Base-by-base conservation (phyloP, 2,329 filamentous ascomycete species). In the Penicillium sp. region DNA sequence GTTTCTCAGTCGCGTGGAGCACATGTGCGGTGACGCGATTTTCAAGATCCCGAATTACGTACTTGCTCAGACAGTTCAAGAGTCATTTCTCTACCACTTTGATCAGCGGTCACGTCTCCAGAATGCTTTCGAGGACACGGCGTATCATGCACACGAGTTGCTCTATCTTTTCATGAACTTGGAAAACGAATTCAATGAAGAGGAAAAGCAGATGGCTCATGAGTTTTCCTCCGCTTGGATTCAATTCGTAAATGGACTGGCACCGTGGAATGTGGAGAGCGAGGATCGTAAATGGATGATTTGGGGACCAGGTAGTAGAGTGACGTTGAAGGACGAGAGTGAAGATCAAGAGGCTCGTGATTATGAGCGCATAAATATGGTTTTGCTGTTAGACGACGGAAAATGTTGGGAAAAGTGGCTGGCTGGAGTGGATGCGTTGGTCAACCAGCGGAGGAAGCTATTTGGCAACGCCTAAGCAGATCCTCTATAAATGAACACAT, bases 111-210 rank as follows among this genome's bases (percentile, higher is more conserved):
- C 65, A 31, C 60, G 63, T 3, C 45, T 68, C 6, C 49, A 56
- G 11, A 70, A 69, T 47, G 26, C 54, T 1, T 55, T 70, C 3
- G 59, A 68, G 29, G 67, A 62, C 2, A 69, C 67, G 0, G 65
- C 67, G 13, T 70, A 70, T 49, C 66, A 70, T 56, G 68, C 68
- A 0, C 59, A 68, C 49, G 66, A 70, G 24, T 55, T 69, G 19
- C 52, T 69, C 9, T 70, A 69, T 37, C 56, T 68, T 2, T 69
- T 65, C 35, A 53, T 56, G 3, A 69, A 70, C 22, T 43, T 69
- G 45, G 52, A 63, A 8, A 60, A 63, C 13, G 59, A 65, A 46
- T 48, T 69, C 31, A 63, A 59, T 46, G 49, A 57, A 5, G 39
- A 39, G 2, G 66, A 69, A 33, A 37, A 33, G 0, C n/a, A 13